Evolutionary conservation across 2,329 filamentous ascomycete genomes (phyloP).

Genomic region (Aspergillus sp.): DNA sequence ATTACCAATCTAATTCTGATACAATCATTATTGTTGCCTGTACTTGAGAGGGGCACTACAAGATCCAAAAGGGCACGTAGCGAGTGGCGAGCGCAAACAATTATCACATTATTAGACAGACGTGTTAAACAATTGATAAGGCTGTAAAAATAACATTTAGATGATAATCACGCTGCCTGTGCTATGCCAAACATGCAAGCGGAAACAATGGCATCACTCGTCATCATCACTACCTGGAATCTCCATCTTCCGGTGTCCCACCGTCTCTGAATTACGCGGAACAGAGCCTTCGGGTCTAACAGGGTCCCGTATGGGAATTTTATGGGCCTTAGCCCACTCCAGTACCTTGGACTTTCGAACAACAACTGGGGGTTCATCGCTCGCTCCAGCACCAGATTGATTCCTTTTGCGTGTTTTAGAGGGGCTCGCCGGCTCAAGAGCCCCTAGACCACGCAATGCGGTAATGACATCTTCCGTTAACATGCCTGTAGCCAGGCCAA

Average conservation of each 20-base stretch:
- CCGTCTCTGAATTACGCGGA: slow-evolving; percentile 63
- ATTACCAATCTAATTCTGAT: background rate
- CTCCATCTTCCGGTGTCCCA: slow-evolving; percentile 26
- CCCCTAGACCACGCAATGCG: slow-evolving; percentile 76
- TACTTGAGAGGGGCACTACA: background rate
- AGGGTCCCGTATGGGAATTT: slow-evolving; percentile 62
- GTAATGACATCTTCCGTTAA: slow-evolving; percentile 77
- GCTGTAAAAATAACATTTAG: background rate
- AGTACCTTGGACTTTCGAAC: slow-evolving; percentile 61
- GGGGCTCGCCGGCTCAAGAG: slow-evolving; percentile 56
- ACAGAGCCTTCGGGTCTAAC: slow-evolving; percentile 82
- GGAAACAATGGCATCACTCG: slow-evolving; percentile 13
- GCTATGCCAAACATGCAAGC: background rate
- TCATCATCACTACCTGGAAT: slow-evolving; percentile 22
- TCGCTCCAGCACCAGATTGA: slow-evolving; percentile 19
- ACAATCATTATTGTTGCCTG: background rate
- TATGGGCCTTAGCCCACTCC: slow-evolving; percentile 65
- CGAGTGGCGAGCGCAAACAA: background rate
- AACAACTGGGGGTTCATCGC: slow-evolving; percentile 36
- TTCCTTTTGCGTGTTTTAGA: slow-evolving; percentile 55
- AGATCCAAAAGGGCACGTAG: no score
- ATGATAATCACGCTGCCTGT: background rate
- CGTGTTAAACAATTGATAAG: background rate
- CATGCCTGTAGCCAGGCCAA: slow-evolving; percentile 80
- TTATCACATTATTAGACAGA: background rate